These are phyloP conservation scores for Arabis hirsuta DNA, from an alignment of 345 rosid genomes.

Conservation along the genomic window DNA sequence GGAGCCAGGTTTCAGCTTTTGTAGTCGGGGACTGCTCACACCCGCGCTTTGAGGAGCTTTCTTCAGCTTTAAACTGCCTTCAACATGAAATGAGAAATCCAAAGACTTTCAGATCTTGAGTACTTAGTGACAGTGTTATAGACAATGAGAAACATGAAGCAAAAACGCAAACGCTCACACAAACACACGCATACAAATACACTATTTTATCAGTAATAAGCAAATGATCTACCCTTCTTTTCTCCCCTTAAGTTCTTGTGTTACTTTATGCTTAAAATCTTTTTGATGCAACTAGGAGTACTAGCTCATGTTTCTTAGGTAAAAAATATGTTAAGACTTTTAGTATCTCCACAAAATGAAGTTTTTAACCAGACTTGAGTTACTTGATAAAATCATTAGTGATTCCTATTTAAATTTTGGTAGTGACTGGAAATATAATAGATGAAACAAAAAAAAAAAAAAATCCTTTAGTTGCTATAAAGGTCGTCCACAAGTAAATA, in stretches of 20 bases:
- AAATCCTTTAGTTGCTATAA: background rate
- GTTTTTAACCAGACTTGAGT: background rate
- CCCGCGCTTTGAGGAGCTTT: conserved; percentile 45
- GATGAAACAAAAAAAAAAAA: background rate
- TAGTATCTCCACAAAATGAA: background rate
- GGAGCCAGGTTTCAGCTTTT: conserved; percentile 52
- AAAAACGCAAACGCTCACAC: background rate
- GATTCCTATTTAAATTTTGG: background rate
- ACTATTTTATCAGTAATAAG: no score
- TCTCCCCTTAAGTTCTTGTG: no score
- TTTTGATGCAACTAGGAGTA: conserved; percentile 1
- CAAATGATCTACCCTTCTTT: no score
- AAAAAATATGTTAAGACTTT: background rate
- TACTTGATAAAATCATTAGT: background rate
- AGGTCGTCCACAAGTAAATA: background rate
- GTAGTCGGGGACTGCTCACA: conserved; percentile 55
- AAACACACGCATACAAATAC: background rate
- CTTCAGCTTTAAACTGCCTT: conserved; percentile 44
- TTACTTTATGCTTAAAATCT: background rate
- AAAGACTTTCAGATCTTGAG: conserved; percentile 5
- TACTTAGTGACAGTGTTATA: conserved; percentile 1
- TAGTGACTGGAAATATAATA: background rate
- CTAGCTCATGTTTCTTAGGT: conserved; percentile 16
- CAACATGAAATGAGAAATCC: conserved; percentile 57
- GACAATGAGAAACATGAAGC: background rate